phyloP scores from a whole-genome alignment of 2,329 filamentous ascomycete genomes.

The Drechslera avenae region DNA sequence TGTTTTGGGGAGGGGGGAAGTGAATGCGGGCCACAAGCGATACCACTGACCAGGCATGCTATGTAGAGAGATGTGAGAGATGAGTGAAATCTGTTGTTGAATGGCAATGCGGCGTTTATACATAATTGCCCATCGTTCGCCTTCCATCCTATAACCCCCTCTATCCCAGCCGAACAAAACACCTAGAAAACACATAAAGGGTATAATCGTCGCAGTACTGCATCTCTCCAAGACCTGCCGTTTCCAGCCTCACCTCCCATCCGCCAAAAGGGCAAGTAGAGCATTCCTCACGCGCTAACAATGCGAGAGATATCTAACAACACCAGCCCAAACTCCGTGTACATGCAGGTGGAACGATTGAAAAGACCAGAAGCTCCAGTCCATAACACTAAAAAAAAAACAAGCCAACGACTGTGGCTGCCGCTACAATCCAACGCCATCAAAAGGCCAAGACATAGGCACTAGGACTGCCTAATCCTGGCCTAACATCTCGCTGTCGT shows the following conservation, averaged over 20 bases:
- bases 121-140: background rate
- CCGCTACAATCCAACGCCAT: background rate
- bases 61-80: background rate
- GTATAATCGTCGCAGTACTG: conserved; percentile 25
- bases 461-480: conserved; percentile 22
- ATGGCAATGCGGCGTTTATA: background rate
- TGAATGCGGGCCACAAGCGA: background rate
- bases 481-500: conserved; percentile 53
- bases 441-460: background rate
- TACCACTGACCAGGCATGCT: no score
- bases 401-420: no score
- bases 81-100: background rate
- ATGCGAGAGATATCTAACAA: conserved; percentile 7
- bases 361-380: background rate
- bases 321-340: conserved; percentile 16
- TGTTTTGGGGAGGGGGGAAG: background rate
- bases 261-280: conserved; percentile 4
- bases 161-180: background rate
- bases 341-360: conserved; percentile 15
- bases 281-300: conserved; percentile 16
- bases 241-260: conserved; percentile 1
- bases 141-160: background rate
- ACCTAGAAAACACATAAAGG: conserved; percentile 17
- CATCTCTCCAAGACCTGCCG: conserved; percentile 9
- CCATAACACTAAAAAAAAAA: no score